These are phyloP conservation scores for Venturiaceae sp. DNA, from an alignment of 2,329 filamentous ascomycete genomes.

Conservation along the genomic window DNA sequence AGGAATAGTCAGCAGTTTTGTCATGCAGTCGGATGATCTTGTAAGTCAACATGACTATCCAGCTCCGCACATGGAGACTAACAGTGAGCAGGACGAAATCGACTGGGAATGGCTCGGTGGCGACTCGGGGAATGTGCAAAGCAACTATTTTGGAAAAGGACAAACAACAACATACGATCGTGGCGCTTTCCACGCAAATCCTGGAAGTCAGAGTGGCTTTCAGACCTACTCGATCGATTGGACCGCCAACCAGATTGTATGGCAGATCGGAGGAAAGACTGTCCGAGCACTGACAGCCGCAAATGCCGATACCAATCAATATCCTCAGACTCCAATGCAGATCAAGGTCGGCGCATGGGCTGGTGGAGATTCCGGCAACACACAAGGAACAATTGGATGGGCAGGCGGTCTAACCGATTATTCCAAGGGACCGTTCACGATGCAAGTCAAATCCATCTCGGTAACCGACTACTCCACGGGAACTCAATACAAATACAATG, in stretches of 20 bases:
- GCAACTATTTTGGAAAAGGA: slow-evolving; percentile 96
- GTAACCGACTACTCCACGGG: slow-evolving; percentile 93
- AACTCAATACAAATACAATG: slow-evolving; percentile 70
- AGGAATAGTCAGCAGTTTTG: slow-evolving; percentile 87
- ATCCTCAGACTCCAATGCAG: slow-evolving; percentile 93
- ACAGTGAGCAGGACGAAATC: slow-evolving; percentile 62
- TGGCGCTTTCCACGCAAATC: slow-evolving; percentile 64
- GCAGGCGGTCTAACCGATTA: slow-evolving; percentile 81
- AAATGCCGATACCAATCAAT: slow-evolving; percentile 61
- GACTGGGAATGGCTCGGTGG: slow-evolving; percentile 94
- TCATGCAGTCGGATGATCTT: slow-evolving; percentile 81
- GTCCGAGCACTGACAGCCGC: slow-evolving; percentile 64
- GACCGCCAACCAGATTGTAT: slow-evolving; percentile 76
- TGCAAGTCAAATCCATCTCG: slow-evolving; percentile 67
- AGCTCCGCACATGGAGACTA: neutral
- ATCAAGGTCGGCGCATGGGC: slow-evolving; percentile 89
- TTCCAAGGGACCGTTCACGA: slow-evolving; percentile 70
- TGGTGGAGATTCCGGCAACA: slow-evolving; percentile 75
- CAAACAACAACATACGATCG: slow-evolving; percentile 78
- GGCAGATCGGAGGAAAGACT: slow-evolving; percentile 70
- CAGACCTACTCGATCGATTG: slow-evolving; percentile 89
- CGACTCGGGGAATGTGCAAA: slow-evolving; percentile 69
- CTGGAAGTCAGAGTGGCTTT: slow-evolving; percentile 61
- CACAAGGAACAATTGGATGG: slow-evolving; percentile 79
- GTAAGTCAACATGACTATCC: neutral